Base-by-base conservation (phyloP, 345 rosid genomes). In the Eucalyptus sp. region DNA sequence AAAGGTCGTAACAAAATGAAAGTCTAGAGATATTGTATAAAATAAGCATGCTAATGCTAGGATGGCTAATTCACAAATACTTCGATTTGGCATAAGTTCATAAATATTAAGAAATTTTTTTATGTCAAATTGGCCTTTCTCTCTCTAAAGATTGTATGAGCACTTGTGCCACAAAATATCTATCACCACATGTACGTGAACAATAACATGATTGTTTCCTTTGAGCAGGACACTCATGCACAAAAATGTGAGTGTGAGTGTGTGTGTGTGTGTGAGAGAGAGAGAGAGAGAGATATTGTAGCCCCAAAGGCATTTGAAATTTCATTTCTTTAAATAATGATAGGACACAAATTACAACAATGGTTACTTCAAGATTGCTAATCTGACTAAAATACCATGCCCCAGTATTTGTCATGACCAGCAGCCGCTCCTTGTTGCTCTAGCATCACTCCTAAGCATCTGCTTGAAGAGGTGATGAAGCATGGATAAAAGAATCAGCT, bases 401-500 rank as follows among this genome's bases (percentile, higher is more conserved):
- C 84, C 48, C 84, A 11, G 85, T 7, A 18, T 66, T n/a, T 31
- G 58, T 49, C 85, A 13, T 49, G 88, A 20, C 49, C 50, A 64
- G 44, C 15, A n/a, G 54, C 88, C 41, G 58, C 27, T 76, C 48
- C 84, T 10, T 3, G 84, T 41, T 41, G 29, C 84, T 11, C 84
- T 41, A 2, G 84, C 84, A 41, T 11, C 84, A 20, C 6, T 76
- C 48, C 84, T 76, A 25, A 51, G 22, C 87, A 50, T 50, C 56
- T 48, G 89, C 83, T 11, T 27, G 58, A 50, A 49, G 43, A 27
- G 83, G 18, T 10, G 85, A 50, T 66, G 87, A 50, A 86, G 87
- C 87, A 86, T n/a, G 87, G 43, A 50, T 10, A 13, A 66, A 66
- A 49, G 81, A 49, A 50, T 91, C 87, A 91, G 86, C 90, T 89